Evolutionary conservation across 192 early-diverging fungal genomes (phyloP), one percentile per base, ranked within the genome.

Genomic region (Backusella liffmaniae): DNA sequence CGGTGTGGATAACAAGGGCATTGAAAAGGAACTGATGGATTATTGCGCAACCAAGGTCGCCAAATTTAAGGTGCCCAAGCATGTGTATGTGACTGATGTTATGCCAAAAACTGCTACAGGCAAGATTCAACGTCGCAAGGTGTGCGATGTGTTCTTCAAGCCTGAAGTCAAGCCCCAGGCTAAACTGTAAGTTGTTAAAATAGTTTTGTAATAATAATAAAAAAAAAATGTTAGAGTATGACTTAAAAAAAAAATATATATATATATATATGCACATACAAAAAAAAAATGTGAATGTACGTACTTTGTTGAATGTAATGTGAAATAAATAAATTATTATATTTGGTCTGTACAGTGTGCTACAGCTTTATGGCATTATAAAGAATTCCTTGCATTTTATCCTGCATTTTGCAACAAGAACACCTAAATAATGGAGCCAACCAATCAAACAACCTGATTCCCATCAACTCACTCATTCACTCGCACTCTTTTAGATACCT

Each of bases 61-160:
- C 12, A 86, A 80, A 74, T 94, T 93, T 80, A 94, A 94, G 76
- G 84, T 91, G 8, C 92, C 92, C 39, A 92, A 92, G 82, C 86
- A 84, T 69, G 82, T 94, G 32, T 93, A 88, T 82, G 80, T 94
- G 62, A 87, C 89, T 12, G 78, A 85, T 16, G 70, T 80, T 56
- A 84, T 93, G 76, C 92, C 91, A 18, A 88, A 91, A 70, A 93
- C 92, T 1, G 92, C 91, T 41, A 93, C 92, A 8, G 92, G 92
- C 65, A 93, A 93, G 74, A 88, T 93, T 18, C 77, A 79, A 68
- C 72, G 77, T 44, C 77, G 77, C 35, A 68, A 68, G n/a, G 37
- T 79, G 8, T 39, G 49, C 15, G 73, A 79, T 41, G 44, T 56
- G 10, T 79, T 79, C 35, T 79, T 79, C 73, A 73, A 73, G n/a